Conservation (phyloP, 306 rosid species). For the Malus asiatica region DNA sequence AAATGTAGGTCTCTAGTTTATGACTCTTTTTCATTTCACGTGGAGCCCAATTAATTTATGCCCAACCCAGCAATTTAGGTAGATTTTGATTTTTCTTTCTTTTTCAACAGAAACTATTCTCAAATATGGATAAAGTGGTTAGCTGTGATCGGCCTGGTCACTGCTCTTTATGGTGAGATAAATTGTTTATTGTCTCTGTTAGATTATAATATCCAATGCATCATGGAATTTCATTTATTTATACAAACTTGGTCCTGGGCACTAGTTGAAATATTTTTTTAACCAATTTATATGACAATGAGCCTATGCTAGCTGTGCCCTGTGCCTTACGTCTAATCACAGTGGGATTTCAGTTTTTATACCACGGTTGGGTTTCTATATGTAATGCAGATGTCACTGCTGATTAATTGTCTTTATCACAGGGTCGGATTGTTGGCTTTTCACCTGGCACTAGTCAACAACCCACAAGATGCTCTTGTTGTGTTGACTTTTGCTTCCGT, state of each 20-base stretch:
- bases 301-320: neutral
- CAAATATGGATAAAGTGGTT: conserved; percentile 68
- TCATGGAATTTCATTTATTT: neutral
- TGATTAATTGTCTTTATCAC: conserved; percentile 18
- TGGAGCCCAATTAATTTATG: neutral
- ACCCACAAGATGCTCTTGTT: conserved; percentile 63
- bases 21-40: neutral
- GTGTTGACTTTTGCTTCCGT: conserved; percentile 66
- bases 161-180: conserved; percentile 69
- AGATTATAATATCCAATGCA: neutral
- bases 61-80: neutral
- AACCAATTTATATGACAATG: neutral
- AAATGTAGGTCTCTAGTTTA: neutral
- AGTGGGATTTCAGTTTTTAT: neutral
- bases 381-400: conserved; percentile 9
- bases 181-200: neutral
- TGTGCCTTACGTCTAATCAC: neutral
- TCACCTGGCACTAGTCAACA: conserved; percentile 64
- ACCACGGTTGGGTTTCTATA: neutral
- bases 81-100: neutral
- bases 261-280: neutral
- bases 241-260: neutral
- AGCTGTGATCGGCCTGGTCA: conserved; percentile 63
- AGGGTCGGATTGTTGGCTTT: conserved; percentile 82
- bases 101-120: conserved; percentile 65